A percentile compares a stretch with the other conserved stretches of the same genome.
These are phyloP conservation scores for Rubus idaeus DNA, from an alignment of 306 rosid genomes.

Conservation along the genomic window DNA sequence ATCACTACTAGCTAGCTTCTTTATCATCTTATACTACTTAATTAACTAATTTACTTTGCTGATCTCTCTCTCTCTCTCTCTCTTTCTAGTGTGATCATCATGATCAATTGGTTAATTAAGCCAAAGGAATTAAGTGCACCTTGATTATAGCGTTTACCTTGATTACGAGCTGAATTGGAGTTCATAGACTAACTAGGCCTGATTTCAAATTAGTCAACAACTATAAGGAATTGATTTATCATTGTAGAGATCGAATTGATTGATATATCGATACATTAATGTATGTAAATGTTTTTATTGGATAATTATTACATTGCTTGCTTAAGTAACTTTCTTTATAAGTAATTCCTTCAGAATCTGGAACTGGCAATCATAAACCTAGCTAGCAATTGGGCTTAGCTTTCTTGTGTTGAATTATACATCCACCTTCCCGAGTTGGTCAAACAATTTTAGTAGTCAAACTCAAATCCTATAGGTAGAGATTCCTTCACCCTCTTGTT, in stretches of 20 bases:
- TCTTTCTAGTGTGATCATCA: not conserved
- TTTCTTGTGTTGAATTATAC: not conserved
- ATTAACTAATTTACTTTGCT: not conserved
- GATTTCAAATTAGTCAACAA: too few species aligned
- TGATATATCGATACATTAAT: too few species aligned
- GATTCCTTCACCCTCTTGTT: slow-evolving; percentile 2
- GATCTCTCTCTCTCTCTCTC: not conserved
- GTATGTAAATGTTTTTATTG: too few species aligned
- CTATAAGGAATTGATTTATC: too few species aligned
- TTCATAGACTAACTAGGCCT: too few species aligned
- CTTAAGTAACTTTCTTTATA: too few species aligned
- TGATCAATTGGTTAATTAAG: not conserved
- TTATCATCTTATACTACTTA: not conserved
- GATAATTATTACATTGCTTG: too few species aligned
- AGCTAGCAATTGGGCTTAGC: not conserved
- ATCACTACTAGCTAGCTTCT: not conserved
- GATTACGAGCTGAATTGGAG: too few species aligned
- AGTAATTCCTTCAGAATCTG: not conserved
- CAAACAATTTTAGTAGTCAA: not conserved
- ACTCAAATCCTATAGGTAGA: not conserved
- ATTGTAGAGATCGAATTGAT: too few species aligned
- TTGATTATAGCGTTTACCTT: not conserved
- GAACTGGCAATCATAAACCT: not conserved
- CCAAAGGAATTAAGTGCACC: not conserved
- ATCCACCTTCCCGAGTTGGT: not conserved